Evolutionary conservation across 2,329 filamentous ascomycete species (phyloP).

Genomic region (Boeremia lycopersici): DNA sequence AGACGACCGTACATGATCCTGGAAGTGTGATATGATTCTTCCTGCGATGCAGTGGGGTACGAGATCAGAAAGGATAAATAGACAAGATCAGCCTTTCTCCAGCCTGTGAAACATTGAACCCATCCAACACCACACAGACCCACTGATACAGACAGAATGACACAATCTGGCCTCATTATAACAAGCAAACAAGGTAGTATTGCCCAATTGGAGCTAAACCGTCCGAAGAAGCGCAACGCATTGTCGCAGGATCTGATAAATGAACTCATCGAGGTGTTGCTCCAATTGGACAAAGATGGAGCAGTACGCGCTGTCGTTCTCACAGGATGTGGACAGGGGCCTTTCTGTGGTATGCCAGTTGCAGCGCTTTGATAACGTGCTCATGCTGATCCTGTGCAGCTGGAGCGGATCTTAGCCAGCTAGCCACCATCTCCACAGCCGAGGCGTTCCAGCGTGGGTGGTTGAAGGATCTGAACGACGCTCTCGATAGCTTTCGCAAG

Average conservation of each 20-base stretch:
- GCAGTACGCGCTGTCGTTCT: slow-evolving; percentile 58
- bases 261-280: slow-evolving; percentile 37
- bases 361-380: neutral
- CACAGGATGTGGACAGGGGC: slow-evolving; percentile 84
- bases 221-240: slow-evolving; percentile 64
- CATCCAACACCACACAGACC: neutral
- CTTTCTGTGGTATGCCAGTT: slow-evolving; percentile 63
- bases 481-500: slow-evolving; percentile 82
- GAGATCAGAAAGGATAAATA: slow-evolving; percentile 10
- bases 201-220: slow-evolving; percentile 58
- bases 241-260: slow-evolving; percentile 59
- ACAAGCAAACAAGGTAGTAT: slow-evolving; percentile 45
- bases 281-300: slow-evolving; percentile 24
- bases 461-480: slow-evolving; percentile 87
- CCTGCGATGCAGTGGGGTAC: neutral
- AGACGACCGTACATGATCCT: neutral
- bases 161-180: slow-evolving; percentile 16
- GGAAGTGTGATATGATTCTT: neutral
- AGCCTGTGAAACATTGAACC: neutral
- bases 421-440: slow-evolving; percentile 85
- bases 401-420: slow-evolving; percentile 96
- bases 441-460: slow-evolving; percentile 84
- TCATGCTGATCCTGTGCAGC: slow-evolving; percentile 54
- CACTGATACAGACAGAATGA: slow-evolving; percentile 1
- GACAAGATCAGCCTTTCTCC: neutral